Base-by-base conservation (phyloP, 2,329 filamentous ascomycete species). In the Neospermospora avenae region DNA sequence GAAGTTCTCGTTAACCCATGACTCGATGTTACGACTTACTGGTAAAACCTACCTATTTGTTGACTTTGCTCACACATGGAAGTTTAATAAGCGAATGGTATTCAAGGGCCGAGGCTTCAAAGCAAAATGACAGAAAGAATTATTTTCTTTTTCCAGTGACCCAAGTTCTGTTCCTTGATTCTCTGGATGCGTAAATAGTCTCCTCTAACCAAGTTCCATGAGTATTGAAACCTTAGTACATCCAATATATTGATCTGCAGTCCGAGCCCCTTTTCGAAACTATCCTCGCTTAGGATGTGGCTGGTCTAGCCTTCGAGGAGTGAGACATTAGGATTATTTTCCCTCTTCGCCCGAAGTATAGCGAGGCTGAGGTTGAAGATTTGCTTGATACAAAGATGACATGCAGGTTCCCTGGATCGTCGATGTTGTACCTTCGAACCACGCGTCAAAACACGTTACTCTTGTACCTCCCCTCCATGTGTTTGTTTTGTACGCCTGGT, bases 231-330 rank as follows among this genome's bases (percentile, higher is more conserved):
- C 39, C 39, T 42, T 42, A 42, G 20, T 10, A 42, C n/a, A n/a
- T 42, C 39, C 39, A 45, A 45, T 45, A 45, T 22, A 51, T 51
- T 28, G 22, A 34, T 41, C 34, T 8, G 51, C 39, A 35, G 51
- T 42, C 51, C 35, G 22, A 54, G 51, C 42, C 24, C 25, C n/a
- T 53, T 31, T 31, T 52, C 49, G 57, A 53, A 58, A 58, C 49
- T 10, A 18, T 54, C 31, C 28, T 58, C 41, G 57, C 42, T 42
- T 54, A 31, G 53, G 25, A 58, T 10, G 49, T 54, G 57, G 57
- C 34, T 54, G 20, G 11, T 20, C 24, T 25, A 7, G 25, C 34
- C 46, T 46, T 41, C 48, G 54, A 31, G 6, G 28, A 10, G n/a
- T 41, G 37, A 55, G 42, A 24, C 24, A 44, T n/a, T n/a, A n/a